phyloP scores from a whole-genome alignment of 805 yeast species.

The Hanseniaspora osmophila region DNA sequence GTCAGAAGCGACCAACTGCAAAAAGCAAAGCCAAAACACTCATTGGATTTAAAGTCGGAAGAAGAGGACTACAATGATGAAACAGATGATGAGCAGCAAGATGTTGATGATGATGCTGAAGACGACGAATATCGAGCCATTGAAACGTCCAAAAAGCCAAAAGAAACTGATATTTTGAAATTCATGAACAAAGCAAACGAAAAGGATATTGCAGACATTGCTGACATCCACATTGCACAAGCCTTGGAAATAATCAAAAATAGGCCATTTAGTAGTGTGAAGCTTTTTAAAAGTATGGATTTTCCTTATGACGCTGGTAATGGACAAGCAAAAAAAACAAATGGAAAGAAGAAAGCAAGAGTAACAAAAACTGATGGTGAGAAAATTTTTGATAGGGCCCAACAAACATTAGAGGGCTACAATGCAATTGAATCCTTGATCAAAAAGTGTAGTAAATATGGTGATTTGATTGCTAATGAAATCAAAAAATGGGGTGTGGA shows the following conservation, averaged over 20 bases:
- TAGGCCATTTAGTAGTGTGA: slow-evolving; percentile 57
- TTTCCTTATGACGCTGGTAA: slow-evolving; percentile 28
- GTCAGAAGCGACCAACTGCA: slow-evolving; percentile 26
- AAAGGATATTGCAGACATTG: slow-evolving; percentile 68
- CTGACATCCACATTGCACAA: slow-evolving; percentile 49
- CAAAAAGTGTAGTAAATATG: slow-evolving; percentile 66
- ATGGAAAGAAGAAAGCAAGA: slow-evolving; percentile 10
- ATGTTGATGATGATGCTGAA: slow-evolving; percentile 31
- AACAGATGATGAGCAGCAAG: slow-evolving; percentile 15
- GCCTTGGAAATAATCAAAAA: slow-evolving; percentile 50
- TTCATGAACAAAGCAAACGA: slow-evolving; percentile 68
- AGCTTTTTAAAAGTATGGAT: slow-evolving; percentile 42
- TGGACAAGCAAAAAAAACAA: slow-evolving; percentile 2
- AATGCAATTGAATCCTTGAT: slow-evolving; percentile 90
- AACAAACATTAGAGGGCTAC: slow-evolving; percentile 67
- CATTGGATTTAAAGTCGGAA: slow-evolving; percentile 20
- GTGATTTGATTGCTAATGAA: slow-evolving; percentile 53
- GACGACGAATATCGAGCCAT: slow-evolving; percentile 23
- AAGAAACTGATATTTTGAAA: slow-evolving; percentile 54
- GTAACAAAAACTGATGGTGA: slow-evolving; percentile 53
- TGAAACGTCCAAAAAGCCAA: slow-evolving; percentile 19
- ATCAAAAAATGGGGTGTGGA: slow-evolving; percentile 84
- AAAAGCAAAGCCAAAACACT: slow-evolving; percentile 10
- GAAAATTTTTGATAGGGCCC: slow-evolving; percentile 55
- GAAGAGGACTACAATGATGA: slow-evolving; percentile 16